These are phyloP conservation scores for Aspergillus sp. DNA, from an alignment of 2,329 filamentous ascomycete genomes.

Conservation along the genomic window DNA sequence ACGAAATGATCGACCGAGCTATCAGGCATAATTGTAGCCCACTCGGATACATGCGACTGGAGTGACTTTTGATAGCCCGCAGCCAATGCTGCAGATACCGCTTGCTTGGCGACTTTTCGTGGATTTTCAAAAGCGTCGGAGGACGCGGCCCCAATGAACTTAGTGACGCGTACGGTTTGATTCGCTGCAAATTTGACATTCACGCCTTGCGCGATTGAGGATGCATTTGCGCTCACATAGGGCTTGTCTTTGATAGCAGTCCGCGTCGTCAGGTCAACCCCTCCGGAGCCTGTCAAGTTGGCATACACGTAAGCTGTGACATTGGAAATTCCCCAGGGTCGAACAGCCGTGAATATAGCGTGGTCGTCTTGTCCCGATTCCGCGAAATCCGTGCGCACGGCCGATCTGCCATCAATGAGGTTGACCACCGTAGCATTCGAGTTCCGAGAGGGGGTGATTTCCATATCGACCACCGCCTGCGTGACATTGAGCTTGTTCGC, in stretches of 20 bases:
- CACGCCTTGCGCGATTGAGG: constrained; percentile 64
- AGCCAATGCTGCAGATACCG: constrained; percentile 51
- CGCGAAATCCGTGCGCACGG: constrained; percentile 62
- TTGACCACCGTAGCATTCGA: constrained; percentile 62
- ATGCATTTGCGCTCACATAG: constrained; percentile 57
- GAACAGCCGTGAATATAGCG: constrained; percentile 65
- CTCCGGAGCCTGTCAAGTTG: constrained; percentile 40
- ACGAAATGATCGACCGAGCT: constrained; percentile 65
- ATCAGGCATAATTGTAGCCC: constrained; percentile 60
- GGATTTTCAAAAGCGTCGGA: constrained; percentile 66
- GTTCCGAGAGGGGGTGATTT: constrained; percentile 56
- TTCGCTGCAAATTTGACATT: constrained; percentile 54
- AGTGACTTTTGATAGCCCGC: constrained; percentile 58
- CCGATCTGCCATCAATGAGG: constrained; percentile 65
- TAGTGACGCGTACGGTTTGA: constrained; percentile 57
- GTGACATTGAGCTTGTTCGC: constrained; percentile 64
- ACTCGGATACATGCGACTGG: constrained; percentile 59
- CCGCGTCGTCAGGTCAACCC: constrained; percentile 44
- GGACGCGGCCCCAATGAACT: constrained; percentile 68
- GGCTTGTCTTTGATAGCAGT: constrained; percentile 45
- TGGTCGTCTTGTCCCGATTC: constrained; percentile 56
- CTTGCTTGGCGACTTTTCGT: constrained; percentile 54
- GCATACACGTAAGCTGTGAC: constrained; percentile 62
- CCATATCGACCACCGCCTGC: constrained; percentile 60
- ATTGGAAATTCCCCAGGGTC: constrained; percentile 60